Evolutionary conservation across 1,284 basidiomycete species (phyloP), one percentile per base, ranked within the genome.

Genomic region (Clitocybe nebularis): DNA sequence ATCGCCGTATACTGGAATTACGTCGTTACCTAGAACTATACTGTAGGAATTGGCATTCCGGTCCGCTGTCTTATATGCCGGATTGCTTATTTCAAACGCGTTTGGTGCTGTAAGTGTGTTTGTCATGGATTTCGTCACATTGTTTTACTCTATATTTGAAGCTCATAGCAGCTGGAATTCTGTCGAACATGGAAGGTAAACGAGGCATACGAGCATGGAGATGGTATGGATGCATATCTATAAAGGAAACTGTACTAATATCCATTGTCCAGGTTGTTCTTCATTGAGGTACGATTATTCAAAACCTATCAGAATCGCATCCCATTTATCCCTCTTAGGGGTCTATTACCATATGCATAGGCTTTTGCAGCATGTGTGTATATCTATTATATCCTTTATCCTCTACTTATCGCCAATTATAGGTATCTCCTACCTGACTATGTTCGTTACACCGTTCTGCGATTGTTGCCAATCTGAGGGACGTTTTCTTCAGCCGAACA

Each of bases 51-150:
- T 84, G 4, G 79, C 79, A 0, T 74, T 88, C 44, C 76, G 88
- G 26, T 77, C 80, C 36, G 81, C 84, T 0, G 71, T 88, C 43
- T 69, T 91, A 2, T 87, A 81, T 58, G 71, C 71, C 5, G 85
- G 84, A 11, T 56, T 80, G 2, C 64, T 89, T n/a, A 70, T 88
- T 37, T 84, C 82, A 0, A 89, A 87, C 62, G 86, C 87, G 1
- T 88, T 89, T 56, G 84, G 85, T 29, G 68, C 74, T 41, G 80
- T 83, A 42, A 58, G 79, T 52, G 16, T 22, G 5, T n/a, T 7
- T 25, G 25, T 21, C 6, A 16, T 19, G 4, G 7, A 3, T 25
- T 8, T 28, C 3, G n/a, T 47, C 24, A 17, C 38, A 22, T 25
- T 40, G 13, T 45, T 11, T 11, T 38, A 84, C n/a, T n/a, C n/a